Evolutionary conservation across 306 rosid species (phyloP), one percentile per base, ranked within the genome.

Genomic region (Lupinus albus): DNA sequence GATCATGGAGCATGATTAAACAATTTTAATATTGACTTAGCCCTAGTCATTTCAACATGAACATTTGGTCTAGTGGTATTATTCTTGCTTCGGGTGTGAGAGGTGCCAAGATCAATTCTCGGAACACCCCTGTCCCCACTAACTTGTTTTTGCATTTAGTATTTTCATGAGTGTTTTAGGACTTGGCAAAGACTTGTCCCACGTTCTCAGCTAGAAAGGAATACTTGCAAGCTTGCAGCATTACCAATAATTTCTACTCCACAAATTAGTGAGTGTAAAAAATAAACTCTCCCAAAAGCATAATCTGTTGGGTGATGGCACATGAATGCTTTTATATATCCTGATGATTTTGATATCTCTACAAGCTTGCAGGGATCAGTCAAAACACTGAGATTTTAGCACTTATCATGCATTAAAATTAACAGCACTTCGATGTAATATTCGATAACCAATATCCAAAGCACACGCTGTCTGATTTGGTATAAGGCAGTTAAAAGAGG

Each of bases 51-150:
- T 1, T 6, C 14, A 49, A 42, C 12, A 2, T 14, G 85, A 85
- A 76, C 83, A 75, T 81, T 83, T 76, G 87, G 87, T 79, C 84
- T 76, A 72, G 83, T 78, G 83, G 86, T 72, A 82, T 82, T 82
- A 77, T 82, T 82, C 81, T 82, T 67, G 79, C 79, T 82, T 76
- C 49, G 84, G 84, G 79, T 81, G 84, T 75, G 53, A 79, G 80
- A 76, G 86, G 83, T 81, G 80, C 80, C 85, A 72, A 75, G 76
- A 72, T 73, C 66, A 33, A 78, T 81, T 84, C 86, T 75, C 67
- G 76, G 79, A 78, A 78, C 72, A 83, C 76, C 78, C 85, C 68
- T 12, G 0, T 1, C 11, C 8, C 12, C 17, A 5, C 15, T 4
- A 15, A 4, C 30, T 48, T 8, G 11, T 41, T 11, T 7, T 11